phyloP scores from a whole-genome alignment of 495 filamentous ascomycete species.

The Neurospora terricola region DNA sequence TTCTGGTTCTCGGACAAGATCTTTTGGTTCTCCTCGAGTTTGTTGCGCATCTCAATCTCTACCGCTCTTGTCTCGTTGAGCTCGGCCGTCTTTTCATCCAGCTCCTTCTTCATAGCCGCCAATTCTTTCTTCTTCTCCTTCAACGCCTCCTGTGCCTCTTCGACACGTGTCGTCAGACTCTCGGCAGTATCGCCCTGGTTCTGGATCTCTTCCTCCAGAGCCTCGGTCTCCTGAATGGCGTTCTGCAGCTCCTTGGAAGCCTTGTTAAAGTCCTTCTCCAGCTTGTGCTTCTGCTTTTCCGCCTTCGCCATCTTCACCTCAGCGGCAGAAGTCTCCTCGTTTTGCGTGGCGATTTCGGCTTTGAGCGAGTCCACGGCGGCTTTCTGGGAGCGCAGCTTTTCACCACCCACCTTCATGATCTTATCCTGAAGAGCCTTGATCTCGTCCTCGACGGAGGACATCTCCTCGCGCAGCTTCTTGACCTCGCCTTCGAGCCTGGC shows the following conservation, averaged over 20 bases:
- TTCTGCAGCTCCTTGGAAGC: slow-evolving; percentile 67
- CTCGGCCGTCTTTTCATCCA: slow-evolving; percentile 78
- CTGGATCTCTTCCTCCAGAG: slow-evolving; percentile 63
- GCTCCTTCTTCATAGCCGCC: slow-evolving; percentile 64
- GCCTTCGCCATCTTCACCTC: slow-evolving; percentile 83
- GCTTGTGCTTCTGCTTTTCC: slow-evolving; percentile 82
- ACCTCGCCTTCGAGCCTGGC: slow-evolving; percentile 65
- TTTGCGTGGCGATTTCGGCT: slow-evolving; percentile 71
- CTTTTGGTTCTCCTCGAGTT: slow-evolving; percentile 93
- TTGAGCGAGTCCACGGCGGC: slow-evolving; percentile 88
- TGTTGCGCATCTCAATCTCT: slow-evolving; percentile 98
- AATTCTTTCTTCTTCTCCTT: slow-evolving; percentile 74
- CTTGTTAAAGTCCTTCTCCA: slow-evolving; percentile 66
- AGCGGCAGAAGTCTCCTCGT: slow-evolving; percentile 71
- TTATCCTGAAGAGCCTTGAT: slow-evolving; percentile 86
- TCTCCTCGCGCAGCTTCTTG: slow-evolving; percentile 69
- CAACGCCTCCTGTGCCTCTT: slow-evolving; percentile 76
- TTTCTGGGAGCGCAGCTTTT: slow-evolving; percentile 80
- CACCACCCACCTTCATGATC: slow-evolving; percentile 96
- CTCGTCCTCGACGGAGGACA: slow-evolving; percentile 75
- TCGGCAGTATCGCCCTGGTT: slow-evolving; percentile 67
- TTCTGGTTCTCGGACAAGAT: slow-evolving; percentile 78
- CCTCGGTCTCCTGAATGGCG: slow-evolving; percentile 59
- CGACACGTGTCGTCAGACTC: slow-evolving; percentile 60
- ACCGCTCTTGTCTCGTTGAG: slow-evolving; percentile 81